Base-by-base conservation (phyloP, 2,329 filamentous ascomycete species). In the Daldinia eschscholtzii region DNA sequence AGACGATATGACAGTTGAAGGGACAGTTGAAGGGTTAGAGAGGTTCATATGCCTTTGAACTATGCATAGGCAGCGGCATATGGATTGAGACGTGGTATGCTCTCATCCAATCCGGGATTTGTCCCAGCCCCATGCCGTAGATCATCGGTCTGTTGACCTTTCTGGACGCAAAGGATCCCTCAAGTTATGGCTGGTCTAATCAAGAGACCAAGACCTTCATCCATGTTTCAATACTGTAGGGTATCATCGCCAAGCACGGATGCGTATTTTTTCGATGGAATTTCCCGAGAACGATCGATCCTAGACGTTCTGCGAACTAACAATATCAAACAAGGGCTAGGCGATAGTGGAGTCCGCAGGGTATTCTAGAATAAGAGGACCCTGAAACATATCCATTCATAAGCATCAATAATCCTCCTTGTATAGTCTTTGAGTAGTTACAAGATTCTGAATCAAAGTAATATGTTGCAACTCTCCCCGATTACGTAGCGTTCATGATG, bases 61-160 rank as follows among this genome's bases (percentile, higher is more conserved):
- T 26, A 52, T 33, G 46, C 46, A 52, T 18, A 52, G 26, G 15
- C 46, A 26, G 46, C 55, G 46, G 46, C 55, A 55, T 62, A 59
- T 60, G 46, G 61, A 53, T 58, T 68, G 65, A 68, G 65, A 68
- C 66, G 66, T 65, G 66, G 62, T 68, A 41, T 68, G 35, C 55
- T 68, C 55, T 56, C 55, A 53, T 63, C 66, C 66, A 68, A 68
- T 68, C 62, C 66, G 50, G 62, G 66, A 58, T 65, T 41, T 55
- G 46, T 42, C n/a, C 44, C 66, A 55, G 48, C 62, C 46, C 66
- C 62, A 65, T 60, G 66, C 53, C 35, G 62, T 58, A 57, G 66
- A 68, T 68, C 66, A 60, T 60, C 53, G 39, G 58, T 35, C 52
- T 48, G 35, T 58, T 41, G 30, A 64, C 56, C 35, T 44, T 52